Conservation (phyloP, 31 red algal species). For the Odonthalia washingtoniensis region DNA sequence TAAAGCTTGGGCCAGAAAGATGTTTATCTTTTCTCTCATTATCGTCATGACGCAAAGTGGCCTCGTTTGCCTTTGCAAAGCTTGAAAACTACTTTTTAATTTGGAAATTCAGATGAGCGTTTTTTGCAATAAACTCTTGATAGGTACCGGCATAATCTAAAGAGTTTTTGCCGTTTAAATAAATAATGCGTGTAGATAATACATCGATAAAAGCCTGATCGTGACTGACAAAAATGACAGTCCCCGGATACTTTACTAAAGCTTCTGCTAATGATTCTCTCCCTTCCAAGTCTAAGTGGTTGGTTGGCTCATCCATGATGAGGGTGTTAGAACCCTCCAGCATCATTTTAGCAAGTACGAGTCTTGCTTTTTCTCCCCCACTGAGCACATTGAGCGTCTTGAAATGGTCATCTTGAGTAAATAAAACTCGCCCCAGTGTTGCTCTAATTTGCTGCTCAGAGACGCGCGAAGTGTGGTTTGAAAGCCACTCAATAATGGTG, state of each 20-base stretch:
- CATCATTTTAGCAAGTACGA: conserved; percentile 97
- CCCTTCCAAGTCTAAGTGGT: conserved; percentile 92
- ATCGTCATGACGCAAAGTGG: too few species aligned
- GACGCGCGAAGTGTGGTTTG: too few species aligned
- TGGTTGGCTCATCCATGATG: conserved; percentile 97
- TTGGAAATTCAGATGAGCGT: conserved; percentile 24
- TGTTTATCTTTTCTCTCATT: too few species aligned
- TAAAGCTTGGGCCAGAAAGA: too few species aligned
- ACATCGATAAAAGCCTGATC: conserved; percentile 98
- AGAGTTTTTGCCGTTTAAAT: neutral
- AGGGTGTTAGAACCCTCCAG: conserved; percentile 92
- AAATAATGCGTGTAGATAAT: conserved; percentile 65
- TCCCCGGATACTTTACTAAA: conserved; percentile 94
- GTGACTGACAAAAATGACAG: conserved; percentile 95
- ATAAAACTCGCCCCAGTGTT: conserved; percentile 95
- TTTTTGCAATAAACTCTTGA: conserved; percentile 93
- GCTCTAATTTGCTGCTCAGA: conserved; percentile 94
- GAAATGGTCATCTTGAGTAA: conserved; percentile 93
- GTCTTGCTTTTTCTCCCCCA: conserved; percentile 98
- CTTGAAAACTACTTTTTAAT: too few species aligned
- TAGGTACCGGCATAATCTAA: conserved; percentile 69
- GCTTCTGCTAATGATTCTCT: conserved; percentile 98
- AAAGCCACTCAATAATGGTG: too few species aligned
- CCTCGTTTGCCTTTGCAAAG: too few species aligned
- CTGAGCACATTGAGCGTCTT: conserved; percentile 89